Base-by-base conservation (phyloP, 257 asterid genomes). In the Thymus quinquecostatus region DNA sequence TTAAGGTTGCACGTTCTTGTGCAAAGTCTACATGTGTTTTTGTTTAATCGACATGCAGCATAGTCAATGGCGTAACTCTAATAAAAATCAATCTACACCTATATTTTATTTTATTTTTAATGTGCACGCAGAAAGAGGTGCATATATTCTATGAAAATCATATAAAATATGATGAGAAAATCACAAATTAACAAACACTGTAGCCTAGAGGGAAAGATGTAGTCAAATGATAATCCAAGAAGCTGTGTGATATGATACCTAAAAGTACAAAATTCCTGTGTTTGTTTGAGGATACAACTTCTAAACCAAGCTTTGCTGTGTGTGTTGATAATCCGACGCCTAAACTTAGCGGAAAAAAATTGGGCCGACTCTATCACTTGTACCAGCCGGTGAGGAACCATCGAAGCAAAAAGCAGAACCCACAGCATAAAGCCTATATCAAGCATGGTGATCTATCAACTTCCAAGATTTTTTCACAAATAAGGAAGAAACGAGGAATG, bases 311-410 rank as follows among this genome's bases (percentile, higher is more conserved):
- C 65, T 44, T 55, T 0, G 44, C 10, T 5, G 48, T 5, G 48
- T 59, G 41, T 64, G 60, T 66, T 14, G 71, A 51, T 45, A 0
- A 6, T 2, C 21, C 21, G 41, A 29, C 10, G 9, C 36, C 70
- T 27, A 49, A 36, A 38, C 60, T 55, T 40, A 33, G n/a, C 13
- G 38, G 66, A 41, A 32, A 43, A 41, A 21, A 21, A 21, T 21
- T 32, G 3, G 8, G 7, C 12, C 6, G 32, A 3, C 2, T 13
- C 44, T 1, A 14, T 88, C 84, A 92, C 71, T 92, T 92, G 72
- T 92, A 92, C 98, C 98, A 92, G 47, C 97, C 97, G 6, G 98
- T 72, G 34, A 92, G 92, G 34, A 84, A 69, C 98, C 98, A 90
- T 69, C 98, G 86, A 38, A 92, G 85, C 43, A 84, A 30, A 60